Evolutionary conservation across 2,329 filamentous ascomycete species (phyloP).

Genomic region (Hirsutella thompsonii): DNA sequence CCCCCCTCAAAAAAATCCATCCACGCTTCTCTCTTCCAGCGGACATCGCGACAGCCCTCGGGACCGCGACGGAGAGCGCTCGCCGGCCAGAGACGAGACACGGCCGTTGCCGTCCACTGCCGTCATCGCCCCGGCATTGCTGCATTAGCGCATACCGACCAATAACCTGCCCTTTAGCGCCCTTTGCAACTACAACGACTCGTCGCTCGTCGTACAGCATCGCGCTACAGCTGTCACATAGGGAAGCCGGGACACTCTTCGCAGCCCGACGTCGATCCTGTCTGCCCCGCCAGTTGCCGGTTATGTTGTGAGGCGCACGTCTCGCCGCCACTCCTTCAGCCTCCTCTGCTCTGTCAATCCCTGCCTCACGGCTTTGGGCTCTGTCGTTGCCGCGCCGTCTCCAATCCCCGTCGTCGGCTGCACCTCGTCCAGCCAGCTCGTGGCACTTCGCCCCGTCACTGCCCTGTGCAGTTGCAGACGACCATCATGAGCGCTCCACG

Average conservation of each 20-base stretch:
- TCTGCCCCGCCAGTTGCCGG: conserved; percentile 1
- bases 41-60: too few species aligned
- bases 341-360: neutral
- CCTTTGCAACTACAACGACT: neutral
- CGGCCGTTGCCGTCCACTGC: neutral
- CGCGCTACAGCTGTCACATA: neutral
- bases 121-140: too few species aligned
- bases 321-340: neutral
- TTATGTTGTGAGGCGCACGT: conserved; percentile 5
- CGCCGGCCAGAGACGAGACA: too few species aligned
- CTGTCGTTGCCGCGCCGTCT: neutral
- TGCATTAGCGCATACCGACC: conserved; percentile 1
- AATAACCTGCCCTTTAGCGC: neutral
- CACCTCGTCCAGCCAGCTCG: neutral
- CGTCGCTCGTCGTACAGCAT: conserved; percentile 1
- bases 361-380: neutral
- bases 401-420: neutral
- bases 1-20: too few species aligned
- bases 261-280: conserved; percentile 1
- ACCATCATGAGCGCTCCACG: conserved; percentile 4
- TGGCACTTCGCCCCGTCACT: neutral
- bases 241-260: neutral
- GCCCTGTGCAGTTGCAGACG: neutral
- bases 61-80: too few species aligned
- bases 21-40: too few species aligned